Evolutionary conservation across 495 filamentous ascomycete species (phyloP), one percentile per base, ranked within the genome.

Genomic region (Penicillium maclennaniae): DNA sequence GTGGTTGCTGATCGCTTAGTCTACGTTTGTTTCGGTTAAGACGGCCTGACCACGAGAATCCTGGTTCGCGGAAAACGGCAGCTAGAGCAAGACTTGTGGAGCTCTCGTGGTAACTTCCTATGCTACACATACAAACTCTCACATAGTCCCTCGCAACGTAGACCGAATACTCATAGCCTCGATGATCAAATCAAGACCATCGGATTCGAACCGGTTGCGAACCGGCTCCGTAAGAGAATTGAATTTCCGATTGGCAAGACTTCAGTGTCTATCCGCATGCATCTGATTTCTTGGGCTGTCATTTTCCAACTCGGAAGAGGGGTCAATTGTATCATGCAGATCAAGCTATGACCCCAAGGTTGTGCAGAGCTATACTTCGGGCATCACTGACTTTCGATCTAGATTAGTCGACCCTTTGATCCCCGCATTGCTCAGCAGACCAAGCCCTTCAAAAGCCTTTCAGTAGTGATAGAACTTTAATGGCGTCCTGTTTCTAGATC

Each of bases 31-130:
- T 42, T 59, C 63, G 63, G 63, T 41, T 66, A 66, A 50, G 47
- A 66, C 63, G 63, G 63, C 58, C 61, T 46, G 17, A 14, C 1
- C 41, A 25, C 45, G 48, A 56, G n/a, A 49, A 14, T 55, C 52
- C 52, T 55, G 37, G 41, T 5, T 36, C 12, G 39, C 46, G 41
- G 47, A 38, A 56, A 42, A 31, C 38, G 51, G 15, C 34, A 54
- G 56, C 56, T 43, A 59, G n/a, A n/a, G n/a, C n/a, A n/a, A 54
- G 31, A 56, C 21, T 41, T 23, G 23, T 15, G 39, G 34, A 43
- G 50, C 45, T 48, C 43, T n/a, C 20, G 55, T 56, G 59, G 59
- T 52, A 55, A 59, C 47, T 38, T 26, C 43, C 36, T 44, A 34
- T 50, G 40, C 39, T 17, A 41, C 39, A 43, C 38, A 14, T 14